Conservation (phyloP, 768 basidiomycete species). For the Gymnopilus dilepis region DNA sequence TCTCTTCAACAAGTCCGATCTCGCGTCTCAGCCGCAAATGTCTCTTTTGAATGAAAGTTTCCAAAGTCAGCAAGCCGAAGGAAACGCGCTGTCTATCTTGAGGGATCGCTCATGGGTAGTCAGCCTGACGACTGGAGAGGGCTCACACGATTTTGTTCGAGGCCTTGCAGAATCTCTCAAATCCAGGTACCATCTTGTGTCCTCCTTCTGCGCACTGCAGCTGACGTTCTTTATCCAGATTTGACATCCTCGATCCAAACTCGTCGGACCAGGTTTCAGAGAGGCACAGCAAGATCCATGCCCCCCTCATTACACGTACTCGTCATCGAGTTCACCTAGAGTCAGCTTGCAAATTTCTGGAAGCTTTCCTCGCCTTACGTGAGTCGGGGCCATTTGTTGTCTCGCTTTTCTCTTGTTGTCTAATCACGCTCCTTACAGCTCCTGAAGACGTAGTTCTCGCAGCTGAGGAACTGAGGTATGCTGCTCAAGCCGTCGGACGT, state of each 20-base stretch:
- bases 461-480: conserved; percentile 89
- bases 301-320: conserved; percentile 77
- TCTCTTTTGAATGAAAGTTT: neutral
- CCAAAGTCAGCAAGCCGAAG: neutral
- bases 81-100: neutral
- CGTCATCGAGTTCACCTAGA: conserved; percentile 82
- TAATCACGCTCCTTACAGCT: conserved; percentile 38
- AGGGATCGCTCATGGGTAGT: conserved; percentile 53
- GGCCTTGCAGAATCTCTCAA: conserved; percentile 60
- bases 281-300: conserved; percentile 26
- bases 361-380: conserved; percentile 62
- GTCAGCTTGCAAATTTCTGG: conserved; percentile 62
- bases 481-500: conserved; percentile 80
- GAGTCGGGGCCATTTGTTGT: conserved; percentile 26
- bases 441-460: conserved; percentile 78
- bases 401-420: neutral
- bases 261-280: neutral
- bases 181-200: conserved; percentile 41
- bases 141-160: conserved; percentile 62
- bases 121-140: conserved; percentile 65
- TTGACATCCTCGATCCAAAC: conserved; percentile 15
- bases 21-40: conserved; percentile 32
- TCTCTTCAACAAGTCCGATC: conserved; percentile 82
- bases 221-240: conserved; percentile 9
- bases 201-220: neutral